A percentile compares a stretch with the other conserved stretches of the same genome.
Evolutionary conservation across 306 rosid species (phyloP).

Genomic region (Pterocarpus macrocarpus): DNA sequence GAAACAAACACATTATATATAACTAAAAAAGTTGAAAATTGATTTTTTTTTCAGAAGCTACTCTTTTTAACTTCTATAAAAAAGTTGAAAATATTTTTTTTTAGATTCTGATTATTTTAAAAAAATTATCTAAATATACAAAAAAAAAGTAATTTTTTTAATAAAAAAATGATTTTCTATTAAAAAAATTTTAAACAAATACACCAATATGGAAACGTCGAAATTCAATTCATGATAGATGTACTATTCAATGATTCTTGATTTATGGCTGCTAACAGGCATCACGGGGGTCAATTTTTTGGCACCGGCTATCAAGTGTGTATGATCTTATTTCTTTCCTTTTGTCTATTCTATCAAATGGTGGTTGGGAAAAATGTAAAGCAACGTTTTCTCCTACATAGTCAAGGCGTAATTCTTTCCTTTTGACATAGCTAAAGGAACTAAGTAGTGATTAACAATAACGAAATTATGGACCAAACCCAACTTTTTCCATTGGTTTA

Average conservation of each 20-base stretch:
- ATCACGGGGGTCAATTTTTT: background rate
- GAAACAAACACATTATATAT: too few relatives aligned
- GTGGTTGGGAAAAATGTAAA: conserved; percentile 14
- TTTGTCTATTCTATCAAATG: background rate
- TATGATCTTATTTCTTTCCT: background rate
- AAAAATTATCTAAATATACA: too few relatives aligned
- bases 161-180: too few relatives aligned
- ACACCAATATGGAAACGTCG: too few relatives aligned
- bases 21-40: too few relatives aligned
- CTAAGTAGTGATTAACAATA: conserved; percentile 4
- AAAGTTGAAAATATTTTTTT: too few relatives aligned
- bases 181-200: too few relatives aligned
- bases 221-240: background rate
- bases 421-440: conserved; percentile 29
- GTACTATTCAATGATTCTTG: background rate
- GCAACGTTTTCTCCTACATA: conserved; percentile 23
- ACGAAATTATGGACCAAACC: conserved; percentile 26
- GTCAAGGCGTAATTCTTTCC: conserved; percentile 24
- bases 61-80: too few relatives aligned
- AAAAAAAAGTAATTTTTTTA: too few relatives aligned
- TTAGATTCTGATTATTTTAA: too few relatives aligned
- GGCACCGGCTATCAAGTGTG: background rate
- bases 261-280: background rate
- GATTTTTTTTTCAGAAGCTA: too few relatives aligned
- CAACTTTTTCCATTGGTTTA: conserved; percentile 2